phyloP scores from a whole-genome alignment of 2,329 filamentous ascomycete species.

The Aspergillus carbonarius region DNA sequence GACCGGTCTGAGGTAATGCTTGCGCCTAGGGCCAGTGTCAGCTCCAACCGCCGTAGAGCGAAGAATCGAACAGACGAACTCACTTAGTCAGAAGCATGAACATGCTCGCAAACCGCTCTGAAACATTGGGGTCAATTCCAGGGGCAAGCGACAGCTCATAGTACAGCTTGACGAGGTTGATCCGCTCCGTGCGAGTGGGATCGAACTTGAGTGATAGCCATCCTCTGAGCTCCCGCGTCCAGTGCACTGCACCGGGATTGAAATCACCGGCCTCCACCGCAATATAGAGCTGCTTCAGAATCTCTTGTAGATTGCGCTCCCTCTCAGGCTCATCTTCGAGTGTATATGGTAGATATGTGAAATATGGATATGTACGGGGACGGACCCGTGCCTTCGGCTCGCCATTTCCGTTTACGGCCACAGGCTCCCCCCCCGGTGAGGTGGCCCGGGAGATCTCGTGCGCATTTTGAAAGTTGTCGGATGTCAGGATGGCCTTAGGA shows the following conservation, averaged over 20 bases:
- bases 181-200: slow-evolving; percentile 78
- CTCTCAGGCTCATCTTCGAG: slow-evolving; percentile 78
- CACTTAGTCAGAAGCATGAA: slow-evolving; percentile 94
- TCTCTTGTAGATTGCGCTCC: slow-evolving; percentile 77
- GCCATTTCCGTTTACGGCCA: slow-evolving; percentile 52
- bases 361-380: slow-evolving; percentile 90
- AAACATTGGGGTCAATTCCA: slow-evolving; percentile 75
- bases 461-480: slow-evolving; percentile 43
- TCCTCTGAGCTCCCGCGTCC: slow-evolving; percentile 92
- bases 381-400: slow-evolving; percentile 66
- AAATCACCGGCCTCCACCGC: slow-evolving; percentile 91
- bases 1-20: slow-evolving; percentile 88
- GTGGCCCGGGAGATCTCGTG: slow-evolving; percentile 82
- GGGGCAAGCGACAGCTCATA: slow-evolving; percentile 91
- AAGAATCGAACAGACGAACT: slow-evolving; percentile 34
- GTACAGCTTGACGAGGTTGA: slow-evolving; percentile 84
- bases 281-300: slow-evolving; percentile 91
- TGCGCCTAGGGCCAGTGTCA: slow-evolving; percentile 62
- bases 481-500: slow-evolving; percentile 36
- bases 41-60: slow-evolving; percentile 1
- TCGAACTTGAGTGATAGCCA: slow-evolving; percentile 98
- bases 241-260: slow-evolving; percentile 87
- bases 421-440: slow-evolving; percentile 65
- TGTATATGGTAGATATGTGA: slow-evolving; percentile 81
- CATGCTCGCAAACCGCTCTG: slow-evolving; percentile 95